These are phyloP conservation scores for Colletotrichum sublineola DNA, from an alignment of 2,329 filamentous ascomycete species.

Conservation along the genomic window DNA sequence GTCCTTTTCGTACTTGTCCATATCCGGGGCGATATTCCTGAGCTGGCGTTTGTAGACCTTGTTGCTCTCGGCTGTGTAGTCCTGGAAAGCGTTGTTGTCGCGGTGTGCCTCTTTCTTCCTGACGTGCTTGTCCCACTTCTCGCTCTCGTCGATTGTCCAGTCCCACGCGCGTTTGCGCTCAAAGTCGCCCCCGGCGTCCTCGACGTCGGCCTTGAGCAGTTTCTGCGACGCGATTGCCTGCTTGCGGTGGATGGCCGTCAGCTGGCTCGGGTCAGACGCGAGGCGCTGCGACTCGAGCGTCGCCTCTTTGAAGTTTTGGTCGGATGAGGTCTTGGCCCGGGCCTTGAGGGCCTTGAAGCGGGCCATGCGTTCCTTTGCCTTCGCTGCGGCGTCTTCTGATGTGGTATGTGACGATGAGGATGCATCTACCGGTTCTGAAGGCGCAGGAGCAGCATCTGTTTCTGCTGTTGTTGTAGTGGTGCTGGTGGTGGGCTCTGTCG, in stretches of 20 bases:
- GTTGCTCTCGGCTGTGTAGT: conserved; percentile 87
- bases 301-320: conserved; percentile 86
- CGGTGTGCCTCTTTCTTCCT: conserved; percentile 86
- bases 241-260: conserved; percentile 84
- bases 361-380: conserved; percentile 77
- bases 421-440: conserved; percentile 39
- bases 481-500: conserved; percentile 38
- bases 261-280: conserved; percentile 80
- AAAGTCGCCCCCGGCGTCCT: conserved; percentile 89
- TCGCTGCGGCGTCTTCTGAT: conserved; percentile 52
- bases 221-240: conserved; percentile 92
- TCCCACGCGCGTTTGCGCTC: conserved; percentile 99
- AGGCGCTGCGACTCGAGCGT: conserved; percentile 85
- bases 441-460: conserved; percentile 47
- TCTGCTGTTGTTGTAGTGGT: conserved; percentile 5
- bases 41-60: conserved; percentile 97
- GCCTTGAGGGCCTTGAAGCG: conserved; percentile 91
- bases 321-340: conserved; percentile 78
- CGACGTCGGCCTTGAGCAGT: conserved; percentile 90
- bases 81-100: conserved; percentile 90
- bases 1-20: conserved; percentile 88
- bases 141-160: conserved; percentile 95
- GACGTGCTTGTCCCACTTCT: conserved; percentile 91
- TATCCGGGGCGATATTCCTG: conserved; percentile 79
- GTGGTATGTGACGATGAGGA: conserved; percentile 39